These are phyloP conservation scores for Fusarium sp. DNA, from an alignment of 2,329 filamentous ascomycete species.

Conservation along the genomic window DNA sequence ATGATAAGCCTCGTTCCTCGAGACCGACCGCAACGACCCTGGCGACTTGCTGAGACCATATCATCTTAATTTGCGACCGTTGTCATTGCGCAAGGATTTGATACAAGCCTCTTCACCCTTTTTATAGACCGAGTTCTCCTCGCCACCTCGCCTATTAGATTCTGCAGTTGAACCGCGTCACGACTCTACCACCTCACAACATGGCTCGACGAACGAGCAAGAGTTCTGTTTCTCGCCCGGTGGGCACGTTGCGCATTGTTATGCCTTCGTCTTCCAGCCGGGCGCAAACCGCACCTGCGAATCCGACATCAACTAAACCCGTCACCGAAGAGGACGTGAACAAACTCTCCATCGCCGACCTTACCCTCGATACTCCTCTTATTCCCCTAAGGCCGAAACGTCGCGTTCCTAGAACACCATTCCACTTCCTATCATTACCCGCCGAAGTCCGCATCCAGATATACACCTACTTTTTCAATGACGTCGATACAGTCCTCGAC, in stretches of 20 bases:
- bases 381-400: slow-evolving; percentile 48
- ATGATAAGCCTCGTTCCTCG: slow-evolving; percentile 53
- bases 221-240: slow-evolving; percentile 29
- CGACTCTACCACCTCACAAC: background rate
- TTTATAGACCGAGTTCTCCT: slow-evolving; percentile 22
- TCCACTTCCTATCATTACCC: slow-evolving; percentile 76
- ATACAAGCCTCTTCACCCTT: background rate
- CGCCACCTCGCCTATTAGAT: slow-evolving; percentile 16
- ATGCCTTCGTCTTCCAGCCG: slow-evolving; percentile 17
- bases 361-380: slow-evolving; percentile 57
- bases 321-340: slow-evolving; percentile 57
- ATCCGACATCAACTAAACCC: slow-evolving; percentile 41
- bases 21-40: slow-evolving; percentile 27
- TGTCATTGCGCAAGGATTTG: background rate
- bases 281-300: slow-evolving; percentile 46
- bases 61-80: background rate
- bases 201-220: slow-evolving; percentile 44
- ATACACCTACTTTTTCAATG: slow-evolving; percentile 72
- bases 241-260: slow-evolving; percentile 38
- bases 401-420: slow-evolving; percentile 58
- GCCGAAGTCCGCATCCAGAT: slow-evolving; percentile 77
- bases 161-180: background rate
- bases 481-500: slow-evolving; percentile 68
- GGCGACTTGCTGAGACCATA: background rate
- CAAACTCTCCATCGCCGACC: slow-evolving; percentile 55